These are phyloP conservation scores for Hirschfeldia incana DNA, from an alignment of 345 rosid genomes.

Conservation along the genomic window DNA sequence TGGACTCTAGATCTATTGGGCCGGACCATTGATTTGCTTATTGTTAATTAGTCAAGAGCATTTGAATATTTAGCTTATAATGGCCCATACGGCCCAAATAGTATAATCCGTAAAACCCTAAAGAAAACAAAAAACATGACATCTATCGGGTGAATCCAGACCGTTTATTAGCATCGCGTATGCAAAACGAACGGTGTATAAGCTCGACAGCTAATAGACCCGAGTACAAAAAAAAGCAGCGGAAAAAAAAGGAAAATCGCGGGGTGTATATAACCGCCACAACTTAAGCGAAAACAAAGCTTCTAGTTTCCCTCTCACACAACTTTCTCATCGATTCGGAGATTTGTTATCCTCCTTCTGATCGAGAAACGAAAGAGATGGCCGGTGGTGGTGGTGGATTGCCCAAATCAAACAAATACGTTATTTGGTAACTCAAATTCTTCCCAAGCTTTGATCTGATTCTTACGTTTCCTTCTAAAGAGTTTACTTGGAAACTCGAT, in stretches of 20 bases:
- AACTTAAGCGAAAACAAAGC: not conserved
- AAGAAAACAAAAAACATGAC: not conserved
- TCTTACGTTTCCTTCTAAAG: not conserved
- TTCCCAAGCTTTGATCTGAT: not conserved
- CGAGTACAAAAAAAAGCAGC: not conserved
- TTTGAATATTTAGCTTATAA: too few relatives aligned
- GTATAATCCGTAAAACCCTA: not conserved
- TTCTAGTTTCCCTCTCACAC: constrained; percentile 27
- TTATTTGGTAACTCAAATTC: constrained; percentile 52
- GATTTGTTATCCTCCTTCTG: not conserved
- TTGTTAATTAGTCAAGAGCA: too few relatives aligned
- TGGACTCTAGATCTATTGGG: too few relatives aligned
- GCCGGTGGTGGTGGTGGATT: constrained; percentile 37
- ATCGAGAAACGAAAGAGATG: constrained; percentile 18
- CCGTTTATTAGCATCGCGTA: not conserved
- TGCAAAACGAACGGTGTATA: not conserved
- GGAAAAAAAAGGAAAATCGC: not conserved
- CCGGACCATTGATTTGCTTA: too few relatives aligned
- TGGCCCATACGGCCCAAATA: not conserved
- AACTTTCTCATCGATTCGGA: constrained; percentile 3
- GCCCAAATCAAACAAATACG: constrained; percentile 52
- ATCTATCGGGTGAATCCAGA: not conserved
- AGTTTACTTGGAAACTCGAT: too few relatives aligned
- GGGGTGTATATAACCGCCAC: not conserved
- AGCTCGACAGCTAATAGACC: not conserved